These are phyloP conservation scores for Stephania yunnanensis DNA, from an alignment of 164 flowering plant genomes.

Conservation along the genomic window DNA sequence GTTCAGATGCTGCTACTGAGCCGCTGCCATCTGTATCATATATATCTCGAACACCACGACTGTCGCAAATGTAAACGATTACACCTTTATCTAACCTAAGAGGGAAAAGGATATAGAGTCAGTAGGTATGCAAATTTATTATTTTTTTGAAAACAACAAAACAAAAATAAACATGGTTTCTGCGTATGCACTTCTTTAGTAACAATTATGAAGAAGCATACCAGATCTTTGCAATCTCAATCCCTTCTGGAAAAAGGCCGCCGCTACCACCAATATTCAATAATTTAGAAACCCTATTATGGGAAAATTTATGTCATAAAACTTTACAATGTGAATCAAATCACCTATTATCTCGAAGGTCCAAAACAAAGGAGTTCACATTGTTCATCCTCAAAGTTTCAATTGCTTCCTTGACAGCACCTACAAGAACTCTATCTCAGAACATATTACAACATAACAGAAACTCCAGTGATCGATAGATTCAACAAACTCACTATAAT, in stretches of 20 bases:
- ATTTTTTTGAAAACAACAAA: background rate
- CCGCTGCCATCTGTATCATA: constrained; percentile 90
- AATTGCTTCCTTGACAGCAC: constrained; percentile 87
- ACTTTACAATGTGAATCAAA: constrained; percentile 17
- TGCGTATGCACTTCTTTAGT: background rate
- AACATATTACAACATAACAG: background rate
- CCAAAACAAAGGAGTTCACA: constrained; percentile 86
- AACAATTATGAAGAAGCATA: constrained; percentile 27
- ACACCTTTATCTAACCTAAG: constrained; percentile 95
- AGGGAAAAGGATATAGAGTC: constrained; percentile 3
- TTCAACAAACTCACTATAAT: background rate
- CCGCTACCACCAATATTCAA: constrained; percentile 66
- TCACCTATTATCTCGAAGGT: constrained; percentile 98
- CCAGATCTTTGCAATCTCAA: constrained; percentile 97
- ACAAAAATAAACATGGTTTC: background rate
- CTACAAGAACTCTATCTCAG: constrained; percentile 30
- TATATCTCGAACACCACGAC: constrained; percentile 90
- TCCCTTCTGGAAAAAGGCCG: constrained; percentile 98
- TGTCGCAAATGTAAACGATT: constrained; percentile 92
- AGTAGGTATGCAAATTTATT: background rate
- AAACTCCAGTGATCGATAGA: background rate
- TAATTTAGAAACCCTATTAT: constrained; percentile 27
- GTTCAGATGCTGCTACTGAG: constrained; percentile 79
- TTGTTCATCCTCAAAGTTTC: constrained; percentile 59
- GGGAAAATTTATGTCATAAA: constrained; percentile 4